Percentiles rank a stretch among this genome's conserved stretches.
These are phyloP conservation scores for Pisolithus orientalis DNA, from an alignment of 768 basidiomycete genomes.

Conservation along the genomic window DNA sequence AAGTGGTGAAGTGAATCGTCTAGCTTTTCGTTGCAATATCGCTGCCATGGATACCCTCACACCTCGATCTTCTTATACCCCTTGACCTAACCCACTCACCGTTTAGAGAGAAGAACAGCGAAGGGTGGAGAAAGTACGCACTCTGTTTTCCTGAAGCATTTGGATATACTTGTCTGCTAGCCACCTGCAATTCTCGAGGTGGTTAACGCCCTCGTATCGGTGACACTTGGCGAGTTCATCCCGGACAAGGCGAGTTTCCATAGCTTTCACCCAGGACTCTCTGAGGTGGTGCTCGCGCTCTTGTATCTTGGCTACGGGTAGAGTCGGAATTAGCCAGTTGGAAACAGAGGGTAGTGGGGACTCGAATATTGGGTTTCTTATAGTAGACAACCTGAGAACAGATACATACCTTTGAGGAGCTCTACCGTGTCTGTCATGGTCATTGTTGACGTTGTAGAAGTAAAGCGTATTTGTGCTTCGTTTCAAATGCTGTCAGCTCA, in stretches of 20 bases:
- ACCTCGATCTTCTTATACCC: conserved; percentile 79
- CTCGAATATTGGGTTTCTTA: background rate
- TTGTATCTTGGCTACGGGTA: conserved; percentile 47
- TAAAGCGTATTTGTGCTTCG: conserved; percentile 7
- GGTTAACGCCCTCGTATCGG: conserved; percentile 84
- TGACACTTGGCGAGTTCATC: conserved; percentile 90
- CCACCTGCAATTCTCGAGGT: conserved; percentile 84
- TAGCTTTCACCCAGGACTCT: conserved; percentile 91
- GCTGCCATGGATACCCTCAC: conserved; percentile 12
- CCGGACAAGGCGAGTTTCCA: conserved; percentile 86
- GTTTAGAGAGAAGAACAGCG: background rate
- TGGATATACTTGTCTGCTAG: conserved; percentile 73
- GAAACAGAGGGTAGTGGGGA: background rate
- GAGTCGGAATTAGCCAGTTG: background rate
- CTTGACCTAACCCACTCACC: conserved; percentile 49
- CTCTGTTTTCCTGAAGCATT: conserved; percentile 78
- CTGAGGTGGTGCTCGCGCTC: conserved; percentile 72
- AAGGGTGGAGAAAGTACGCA: conserved; percentile 33
- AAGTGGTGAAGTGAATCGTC: no score
- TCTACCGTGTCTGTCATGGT: conserved; percentile 29
- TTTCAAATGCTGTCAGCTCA: background rate
- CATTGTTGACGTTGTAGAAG: background rate
- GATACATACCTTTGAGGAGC: conserved; percentile 24
- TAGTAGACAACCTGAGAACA: background rate
- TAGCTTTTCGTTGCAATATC: no score